These are phyloP conservation scores for Phytophthora brassicae DNA, from an alignment of 352 stramenopile species.

Conservation along the genomic window DNA sequence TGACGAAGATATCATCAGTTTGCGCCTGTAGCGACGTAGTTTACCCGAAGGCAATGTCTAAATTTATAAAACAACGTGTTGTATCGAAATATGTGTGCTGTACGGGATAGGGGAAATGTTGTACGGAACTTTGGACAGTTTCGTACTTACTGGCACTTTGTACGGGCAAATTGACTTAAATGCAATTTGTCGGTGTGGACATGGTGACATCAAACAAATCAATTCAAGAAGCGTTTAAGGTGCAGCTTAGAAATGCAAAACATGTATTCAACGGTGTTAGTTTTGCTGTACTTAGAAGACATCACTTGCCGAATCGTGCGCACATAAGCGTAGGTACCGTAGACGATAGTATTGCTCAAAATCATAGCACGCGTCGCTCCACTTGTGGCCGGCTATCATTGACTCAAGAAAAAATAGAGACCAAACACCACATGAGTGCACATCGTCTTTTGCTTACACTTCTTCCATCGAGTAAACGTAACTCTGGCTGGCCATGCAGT, in stretches of 20 bases:
- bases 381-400: conserved; percentile 8
- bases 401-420: conserved; percentile 16
- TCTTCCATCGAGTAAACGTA: not conserved
- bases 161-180: too few relatives aligned
- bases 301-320: not conserved
- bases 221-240: not conserved
- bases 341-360: conserved; percentile 10
- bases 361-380: conserved; percentile 6
- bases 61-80: not conserved
- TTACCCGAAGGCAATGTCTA: conserved; percentile 6
- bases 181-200: too few relatives aligned
- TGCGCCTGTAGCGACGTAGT: not conserved
- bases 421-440: conserved; percentile 15
- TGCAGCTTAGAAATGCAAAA: not conserved
- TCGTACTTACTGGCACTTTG: too few relatives aligned
- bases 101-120: not conserved
- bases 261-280: not conserved
- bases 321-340: conserved; percentile 6
- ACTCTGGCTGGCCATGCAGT: not conserved
- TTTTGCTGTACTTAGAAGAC: not conserved
- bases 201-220: not conserved
- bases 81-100: not conserved
- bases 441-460: conserved; percentile 7
- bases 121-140: too few relatives aligned
- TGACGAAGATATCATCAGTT: not conserved